These are phyloP conservation scores for Rhododendron williamsianum DNA, from an alignment of 148 eudicot species.

Conservation along the genomic window DNA sequence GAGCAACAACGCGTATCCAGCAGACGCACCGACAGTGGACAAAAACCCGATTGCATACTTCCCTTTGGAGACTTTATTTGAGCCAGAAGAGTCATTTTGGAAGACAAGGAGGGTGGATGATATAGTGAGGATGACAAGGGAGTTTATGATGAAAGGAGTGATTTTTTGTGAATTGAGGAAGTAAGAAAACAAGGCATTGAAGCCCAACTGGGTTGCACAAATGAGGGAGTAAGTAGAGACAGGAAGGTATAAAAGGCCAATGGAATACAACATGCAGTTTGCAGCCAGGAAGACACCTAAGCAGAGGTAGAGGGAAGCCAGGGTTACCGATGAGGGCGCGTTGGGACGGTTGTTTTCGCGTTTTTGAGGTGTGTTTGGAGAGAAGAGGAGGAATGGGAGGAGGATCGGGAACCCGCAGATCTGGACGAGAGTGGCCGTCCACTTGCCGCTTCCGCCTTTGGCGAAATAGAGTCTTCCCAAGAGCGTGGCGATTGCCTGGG, in stretches of 20 bases:
- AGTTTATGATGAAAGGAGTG: conserved; percentile 61
- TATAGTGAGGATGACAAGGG: conserved; percentile 46
- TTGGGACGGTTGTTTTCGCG: background rate
- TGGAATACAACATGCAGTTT: conserved; percentile 34
- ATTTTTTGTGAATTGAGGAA: conserved; percentile 49
- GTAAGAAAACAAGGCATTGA: conserved; percentile 56
- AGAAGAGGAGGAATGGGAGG: conserved; percentile 32
- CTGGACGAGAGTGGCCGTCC: conserved; percentile 33
- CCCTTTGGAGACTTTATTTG: conserved; percentile 8
- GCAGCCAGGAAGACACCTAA: conserved; percentile 44
- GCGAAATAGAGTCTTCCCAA: conserved; percentile 38
- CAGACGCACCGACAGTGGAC: conserved; percentile 49
- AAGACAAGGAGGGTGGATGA: conserved; percentile 53
- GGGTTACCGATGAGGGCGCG: conserved; percentile 10
- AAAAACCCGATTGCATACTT: conserved; percentile 41
- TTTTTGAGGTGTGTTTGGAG: conserved; percentile 2
- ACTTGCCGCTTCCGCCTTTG: conserved; percentile 44
- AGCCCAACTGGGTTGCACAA: conserved; percentile 53
- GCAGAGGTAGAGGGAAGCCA: conserved; percentile 18
- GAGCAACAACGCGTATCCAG: conserved; percentile 35
- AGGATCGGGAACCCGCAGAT: conserved; percentile 37
- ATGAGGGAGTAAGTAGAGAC: conserved; percentile 56
- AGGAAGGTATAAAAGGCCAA: conserved; percentile 54
- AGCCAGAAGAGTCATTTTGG: conserved; percentile 16
- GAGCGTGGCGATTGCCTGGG: conserved; percentile 37